phyloP scores from a whole-genome alignment of 2,329 filamentous ascomycete genomes.

The Xylaria hypoxylon region DNA sequence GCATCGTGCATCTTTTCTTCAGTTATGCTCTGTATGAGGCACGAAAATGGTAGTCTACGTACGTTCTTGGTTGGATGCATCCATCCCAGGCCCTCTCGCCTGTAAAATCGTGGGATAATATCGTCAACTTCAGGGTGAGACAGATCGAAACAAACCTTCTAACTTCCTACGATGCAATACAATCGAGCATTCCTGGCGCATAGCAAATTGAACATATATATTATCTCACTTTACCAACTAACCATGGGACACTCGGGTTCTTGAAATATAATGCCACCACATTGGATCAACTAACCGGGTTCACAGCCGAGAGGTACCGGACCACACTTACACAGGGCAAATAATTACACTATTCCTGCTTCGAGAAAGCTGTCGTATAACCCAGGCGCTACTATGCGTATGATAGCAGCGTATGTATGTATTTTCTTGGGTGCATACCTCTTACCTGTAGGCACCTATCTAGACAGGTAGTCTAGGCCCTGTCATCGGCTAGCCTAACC shows the following conservation, averaged over 20 bases:
- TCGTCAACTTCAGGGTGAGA: background rate
- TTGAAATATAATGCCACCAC: background rate
- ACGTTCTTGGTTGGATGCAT: background rate
- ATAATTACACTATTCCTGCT: too few species aligned
- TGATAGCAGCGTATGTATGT: too few species aligned
- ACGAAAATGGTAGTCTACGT: background rate
- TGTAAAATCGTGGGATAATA: background rate
- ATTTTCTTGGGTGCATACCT: too few species aligned
- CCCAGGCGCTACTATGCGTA: too few species aligned
- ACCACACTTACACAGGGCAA: too few species aligned
- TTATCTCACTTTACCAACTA: background rate
- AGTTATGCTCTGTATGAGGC: background rate
- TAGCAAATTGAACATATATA: background rate
- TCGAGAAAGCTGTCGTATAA: too few species aligned
- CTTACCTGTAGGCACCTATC: too few species aligned
- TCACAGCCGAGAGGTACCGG: too few species aligned
- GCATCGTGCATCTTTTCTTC: background rate
- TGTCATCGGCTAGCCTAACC: too few species aligned
- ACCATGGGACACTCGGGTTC: background rate
- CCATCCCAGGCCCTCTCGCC: background rate
- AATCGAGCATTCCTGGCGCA: background rate
- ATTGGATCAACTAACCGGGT: too few species aligned
- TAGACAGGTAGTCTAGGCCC: too few species aligned
- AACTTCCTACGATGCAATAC: background rate
- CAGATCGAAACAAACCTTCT: background rate